These are phyloP conservation scores for Rhizoclosmatium sp. DNA, from an alignment of 192 early-diverging fungal genomes.

Conservation along the genomic window DNA sequence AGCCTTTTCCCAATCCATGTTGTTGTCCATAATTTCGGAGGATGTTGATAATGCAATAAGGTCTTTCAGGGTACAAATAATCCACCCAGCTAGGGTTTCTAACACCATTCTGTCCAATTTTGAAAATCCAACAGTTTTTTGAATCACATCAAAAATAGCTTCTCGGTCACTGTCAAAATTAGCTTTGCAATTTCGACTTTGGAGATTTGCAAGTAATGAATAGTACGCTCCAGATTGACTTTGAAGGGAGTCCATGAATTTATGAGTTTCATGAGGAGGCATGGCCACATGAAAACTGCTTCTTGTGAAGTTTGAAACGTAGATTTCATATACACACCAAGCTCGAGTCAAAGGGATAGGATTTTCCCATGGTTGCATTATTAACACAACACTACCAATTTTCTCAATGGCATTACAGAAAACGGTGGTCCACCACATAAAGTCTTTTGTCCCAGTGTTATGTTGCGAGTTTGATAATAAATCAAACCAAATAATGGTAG, in stretches of 20 bases:
- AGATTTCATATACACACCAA: conserved; percentile 42
- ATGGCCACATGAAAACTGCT: conserved; percentile 10
- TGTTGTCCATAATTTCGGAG: too few species aligned
- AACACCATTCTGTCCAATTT: conserved; percentile 11
- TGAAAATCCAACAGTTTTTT: conserved; percentile 1
- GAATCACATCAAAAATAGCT: conserved; percentile 1
- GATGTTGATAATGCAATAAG: background rate
- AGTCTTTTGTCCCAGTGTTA: background rate
- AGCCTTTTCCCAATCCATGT: too few species aligned
- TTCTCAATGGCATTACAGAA: conserved; percentile 39
- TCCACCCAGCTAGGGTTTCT: background rate
- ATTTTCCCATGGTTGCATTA: conserved; percentile 42
- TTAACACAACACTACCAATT: conserved; percentile 39
- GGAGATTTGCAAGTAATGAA: background rate
- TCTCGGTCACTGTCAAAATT: background rate
- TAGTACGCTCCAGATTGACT: background rate
- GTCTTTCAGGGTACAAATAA: background rate
- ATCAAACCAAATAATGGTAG: conserved; percentile 39
- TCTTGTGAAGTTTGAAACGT: conserved; percentile 24
- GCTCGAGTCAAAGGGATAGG: conserved; percentile 37
- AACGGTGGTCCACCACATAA: conserved; percentile 35
- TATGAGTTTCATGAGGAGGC: background rate
- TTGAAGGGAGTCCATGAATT: background rate
- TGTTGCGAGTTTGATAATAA: conserved; percentile 46
- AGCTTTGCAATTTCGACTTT: background rate